Evolutionary conservation across 371 early-diverging fungal species (phyloP).

Genomic region (Chytridium lagenaria): DNA sequence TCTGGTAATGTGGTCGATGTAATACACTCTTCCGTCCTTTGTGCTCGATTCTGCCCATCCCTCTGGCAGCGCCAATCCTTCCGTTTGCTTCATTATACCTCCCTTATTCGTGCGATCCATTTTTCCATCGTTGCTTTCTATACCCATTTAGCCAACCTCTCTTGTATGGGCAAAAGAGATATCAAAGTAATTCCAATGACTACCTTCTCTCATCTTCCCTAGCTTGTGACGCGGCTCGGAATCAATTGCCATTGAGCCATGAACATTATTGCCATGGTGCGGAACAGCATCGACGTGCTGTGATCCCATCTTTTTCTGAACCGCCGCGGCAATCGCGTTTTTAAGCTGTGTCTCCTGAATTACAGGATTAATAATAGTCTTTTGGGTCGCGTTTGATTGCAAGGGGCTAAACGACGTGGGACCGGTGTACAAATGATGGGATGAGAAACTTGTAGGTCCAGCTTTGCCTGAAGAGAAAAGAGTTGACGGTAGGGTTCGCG

Average conservation of each 20-base stretch:
- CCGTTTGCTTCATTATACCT: background rate
- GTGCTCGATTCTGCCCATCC: constrained; percentile 38
- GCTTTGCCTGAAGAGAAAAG: background rate
- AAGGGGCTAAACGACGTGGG: background rate
- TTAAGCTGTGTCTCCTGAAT: constrained; percentile 5
- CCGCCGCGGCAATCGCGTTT: constrained; percentile 5
- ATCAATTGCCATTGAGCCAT: background rate
- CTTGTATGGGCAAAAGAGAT: background rate
- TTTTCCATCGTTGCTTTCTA: background rate
- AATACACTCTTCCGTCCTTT: constrained; percentile 34
- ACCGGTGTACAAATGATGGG: background rate
- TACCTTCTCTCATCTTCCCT: background rate
- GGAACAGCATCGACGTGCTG: background rate
- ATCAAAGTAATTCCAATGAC: background rate
- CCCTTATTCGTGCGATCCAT: background rate
- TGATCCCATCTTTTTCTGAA: background rate
- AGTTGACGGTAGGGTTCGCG: background rate
- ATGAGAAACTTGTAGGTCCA: background rate
- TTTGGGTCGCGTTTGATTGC: background rate
- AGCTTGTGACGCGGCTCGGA: background rate
- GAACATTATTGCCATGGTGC: background rate
- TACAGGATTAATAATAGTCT: too few relatives aligned
- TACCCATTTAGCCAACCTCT: background rate
- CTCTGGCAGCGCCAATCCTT: constrained; percentile 24
- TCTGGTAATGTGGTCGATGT: constrained; percentile 38